Evolutionary conservation across 2,329 filamentous ascomycete species (phyloP), one percentile per base, ranked within the genome.

Genomic region (Metarhizium guizhouense): DNA sequence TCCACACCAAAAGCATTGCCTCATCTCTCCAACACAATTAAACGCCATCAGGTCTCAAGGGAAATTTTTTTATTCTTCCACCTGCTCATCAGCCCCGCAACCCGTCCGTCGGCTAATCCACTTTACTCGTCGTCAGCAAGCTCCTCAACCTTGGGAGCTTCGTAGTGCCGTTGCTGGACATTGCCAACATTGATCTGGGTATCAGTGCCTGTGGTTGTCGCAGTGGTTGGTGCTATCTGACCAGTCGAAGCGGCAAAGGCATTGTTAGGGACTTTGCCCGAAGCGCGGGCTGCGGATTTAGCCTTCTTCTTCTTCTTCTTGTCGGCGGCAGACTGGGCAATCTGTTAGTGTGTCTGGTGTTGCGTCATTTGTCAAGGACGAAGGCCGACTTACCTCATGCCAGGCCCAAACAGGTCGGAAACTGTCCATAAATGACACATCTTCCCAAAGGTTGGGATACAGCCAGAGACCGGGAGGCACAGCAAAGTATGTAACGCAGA

Each of bases 401-500:
- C 94, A 99, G 58, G 90, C 94, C 93, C 94, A 99, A 6, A 96
- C 74, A 20, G 94, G 94, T 67, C 87, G 87, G 81, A 99, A 99
- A 66, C 89, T 95, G 70, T 99, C 94, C 72, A 99, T 87, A 75
- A 99, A 97, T 7, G 93, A 95, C 32, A 99, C 94, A 68, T 99
- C 94, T 71, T 99, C 94, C 77, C 96, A 99, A 20, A 99, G 76
- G 68, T 99, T 99, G 51, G 94, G 94, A 74, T 93, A 99, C 48
- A 99, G 80, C 94, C 94, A 99, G n/a, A 99, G 79, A 65, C 94
- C 94, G 3, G 94, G 94, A 3, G 92, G 77, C 1, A 84, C 79
- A 16, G 81, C 79, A 67, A 97, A 95, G 73, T 95, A 91, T 25
- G 94, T 97, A 69, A 95, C 74, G 68, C 90, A 87, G 77, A 99